Evolutionary conservation across 495 filamentous ascomycete genomes (phyloP), one percentile per base, ranked within the genome.

Genomic region (Tetracladium setigerum): DNA sequence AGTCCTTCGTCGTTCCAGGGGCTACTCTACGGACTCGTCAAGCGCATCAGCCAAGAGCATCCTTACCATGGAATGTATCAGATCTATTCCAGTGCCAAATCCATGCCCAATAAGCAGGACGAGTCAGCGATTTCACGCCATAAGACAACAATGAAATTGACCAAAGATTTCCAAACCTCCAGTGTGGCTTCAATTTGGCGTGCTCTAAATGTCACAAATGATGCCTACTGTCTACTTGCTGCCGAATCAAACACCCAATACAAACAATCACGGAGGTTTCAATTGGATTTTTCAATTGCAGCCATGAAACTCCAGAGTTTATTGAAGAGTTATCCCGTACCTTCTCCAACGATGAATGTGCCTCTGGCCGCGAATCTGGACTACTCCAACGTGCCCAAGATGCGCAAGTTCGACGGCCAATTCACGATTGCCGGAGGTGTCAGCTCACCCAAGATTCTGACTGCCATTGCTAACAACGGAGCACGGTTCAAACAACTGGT

Each of bases 41-140:
- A 81, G 49, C 74, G 82, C 10, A 92, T 97, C 45, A 95, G 89
- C 59, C 69, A 71, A 9, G 89, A 99, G 19, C 92, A 99, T 62
- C 92, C 92, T 1, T 94, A 89, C 63, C 92, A 99, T 57, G 87
- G 86, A 34, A 90, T 95, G 81, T 91, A 96, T 59, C 89, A 96
- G 44, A 88, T 99, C 16, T 94, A 88, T 67, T 82, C 89, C 7
- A 81, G 83, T 30, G 81, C 73, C 46, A 88, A 77, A 56, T 79
- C 76, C 14, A 78, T 74, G 54, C 68, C 72, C 31, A 73, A 72
- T 41, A 68, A 77, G 30, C 79, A 84, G 54, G 91, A 96, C 47
- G 76, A 83, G 24, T 70, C 80, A 5, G 83, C 86, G 16, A 60
- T 81, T 33, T 84, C 84, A 17, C 79, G 94, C 41, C 76, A 81